These are phyloP conservation scores for Thuja plicata DNA, from an alignment of 83 land plant genomes.

Conservation along the genomic window DNA sequence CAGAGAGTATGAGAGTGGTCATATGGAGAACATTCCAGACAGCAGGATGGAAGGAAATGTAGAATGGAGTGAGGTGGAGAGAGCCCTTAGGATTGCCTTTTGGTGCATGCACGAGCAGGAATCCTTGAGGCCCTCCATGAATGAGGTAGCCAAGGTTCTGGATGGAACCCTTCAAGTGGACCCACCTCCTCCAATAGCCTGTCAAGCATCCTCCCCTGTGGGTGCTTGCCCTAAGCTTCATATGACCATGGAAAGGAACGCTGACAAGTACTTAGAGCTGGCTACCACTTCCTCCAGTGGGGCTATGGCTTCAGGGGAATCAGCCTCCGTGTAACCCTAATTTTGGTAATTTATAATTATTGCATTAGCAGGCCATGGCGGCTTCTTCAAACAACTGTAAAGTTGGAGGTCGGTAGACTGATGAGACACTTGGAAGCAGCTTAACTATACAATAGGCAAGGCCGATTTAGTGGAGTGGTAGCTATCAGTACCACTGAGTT, in stretches of 20 bases:
- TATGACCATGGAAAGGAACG: background rate
- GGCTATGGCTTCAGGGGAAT: background rate
- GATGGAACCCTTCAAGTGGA: constrained; percentile 45
- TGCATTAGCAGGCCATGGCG: background rate
- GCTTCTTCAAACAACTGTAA: background rate
- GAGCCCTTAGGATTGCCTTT: constrained; percentile 27
- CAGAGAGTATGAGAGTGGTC: constrained; percentile 20
- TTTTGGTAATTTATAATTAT: background rate
- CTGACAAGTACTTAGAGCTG: background rate
- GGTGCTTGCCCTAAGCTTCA: background rate
- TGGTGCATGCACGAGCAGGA: constrained; percentile 40
- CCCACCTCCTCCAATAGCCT: constrained; percentile 32
- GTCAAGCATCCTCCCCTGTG: too few species aligned
- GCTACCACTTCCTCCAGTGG: background rate
- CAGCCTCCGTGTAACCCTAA: background rate
- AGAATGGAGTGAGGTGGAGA: constrained; percentile 25
- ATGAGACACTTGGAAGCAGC: background rate
- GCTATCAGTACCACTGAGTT: constrained; percentile 1
- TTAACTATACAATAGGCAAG: background rate
- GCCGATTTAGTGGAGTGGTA: background rate
- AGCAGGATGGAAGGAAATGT: constrained; percentile 9
- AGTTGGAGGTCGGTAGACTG: background rate
- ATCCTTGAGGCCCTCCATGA: constrained; percentile 30
- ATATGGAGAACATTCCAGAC: constrained; percentile 12
- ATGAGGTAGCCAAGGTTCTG: constrained; percentile 38